Evolutionary conservation across 768 basidiomycete species (phyloP).

Genomic region (Mrakia frigida): DNA sequence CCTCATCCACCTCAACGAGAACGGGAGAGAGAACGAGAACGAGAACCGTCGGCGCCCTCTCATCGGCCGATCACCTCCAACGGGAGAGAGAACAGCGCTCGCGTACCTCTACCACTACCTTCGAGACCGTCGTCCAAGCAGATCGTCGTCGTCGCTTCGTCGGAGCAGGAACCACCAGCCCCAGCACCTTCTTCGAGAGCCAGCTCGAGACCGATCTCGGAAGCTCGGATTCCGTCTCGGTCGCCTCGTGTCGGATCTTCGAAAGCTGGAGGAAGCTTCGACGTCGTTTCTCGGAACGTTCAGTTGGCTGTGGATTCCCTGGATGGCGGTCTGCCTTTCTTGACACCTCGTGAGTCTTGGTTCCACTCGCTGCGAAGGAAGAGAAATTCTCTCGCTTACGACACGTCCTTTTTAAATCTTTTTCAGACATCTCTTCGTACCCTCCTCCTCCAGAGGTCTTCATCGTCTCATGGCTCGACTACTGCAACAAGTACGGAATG

Average conservation of each 20-base stretch:
- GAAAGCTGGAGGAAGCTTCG: constrained; percentile 33
- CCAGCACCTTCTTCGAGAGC: not conserved
- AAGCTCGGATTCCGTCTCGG: not conserved
- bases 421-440: constrained; percentile 5
- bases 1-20: not conserved
- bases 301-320: constrained; percentile 64
- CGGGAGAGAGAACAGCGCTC: constrained; percentile 3
- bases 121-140: not conserved
- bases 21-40: not conserved
- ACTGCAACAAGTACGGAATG: constrained; percentile 99
- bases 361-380: not conserved
- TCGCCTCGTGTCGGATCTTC: not conserved
- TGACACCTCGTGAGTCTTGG: constrained; percentile 52
- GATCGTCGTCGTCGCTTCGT: not conserved
- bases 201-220: not conserved
- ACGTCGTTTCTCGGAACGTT: constrained; percentile 35
- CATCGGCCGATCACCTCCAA: not conserved
- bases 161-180: no score
- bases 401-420: not conserved
- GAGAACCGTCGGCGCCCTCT: no score
- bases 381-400: not conserved
- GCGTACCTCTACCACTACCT: not conserved
- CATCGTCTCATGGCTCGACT: constrained; percentile 98
- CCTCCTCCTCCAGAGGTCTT: constrained; percentile 65
- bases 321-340: constrained; percentile 59